Conservation (phyloP, 1,139 yeast species). For the Scheffersomyces parashehatae region DNA sequence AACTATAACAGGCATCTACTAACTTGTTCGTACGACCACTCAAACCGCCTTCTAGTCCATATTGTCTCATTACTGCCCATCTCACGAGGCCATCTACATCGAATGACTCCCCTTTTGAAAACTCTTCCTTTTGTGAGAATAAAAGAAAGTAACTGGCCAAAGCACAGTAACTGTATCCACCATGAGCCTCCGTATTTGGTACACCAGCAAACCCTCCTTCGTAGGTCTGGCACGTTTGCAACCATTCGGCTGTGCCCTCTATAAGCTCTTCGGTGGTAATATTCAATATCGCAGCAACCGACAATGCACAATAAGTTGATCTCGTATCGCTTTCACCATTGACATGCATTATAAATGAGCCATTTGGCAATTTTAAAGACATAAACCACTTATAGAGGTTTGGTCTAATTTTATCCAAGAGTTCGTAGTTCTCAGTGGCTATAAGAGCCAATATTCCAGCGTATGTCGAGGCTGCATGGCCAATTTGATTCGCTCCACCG, state of each 20-base stretch:
- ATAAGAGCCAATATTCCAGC: conserved; percentile 72
- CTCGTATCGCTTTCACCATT: conserved; percentile 89
- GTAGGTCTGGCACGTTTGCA: conserved; percentile 77
- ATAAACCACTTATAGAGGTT: conserved; percentile 65
- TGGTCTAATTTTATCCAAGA: conserved; percentile 23
- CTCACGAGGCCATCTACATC: conserved; percentile 44
- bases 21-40: conserved; percentile 89
- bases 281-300: conserved; percentile 68
- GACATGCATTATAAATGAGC: conserved; percentile 71
- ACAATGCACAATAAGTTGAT: conserved; percentile 82
- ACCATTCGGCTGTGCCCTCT: conserved; percentile 57
- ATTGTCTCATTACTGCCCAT: conserved; percentile 77
- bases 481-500: conserved; percentile 79
- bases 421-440: conserved; percentile 45
- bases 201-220: conserved; percentile 95
- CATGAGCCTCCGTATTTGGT: conserved; percentile 90
- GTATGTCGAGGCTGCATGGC: conserved; percentile 85
- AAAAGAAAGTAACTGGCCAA: conserved; percentile 65
- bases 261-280: conserved; percentile 64
- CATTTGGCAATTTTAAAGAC: conserved; percentile 63
- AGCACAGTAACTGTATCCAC: conserved; percentile 94
- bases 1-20: conserved; percentile 95
- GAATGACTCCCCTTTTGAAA: conserved; percentile 21
- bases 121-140: conserved; percentile 26
- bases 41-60: conserved; percentile 76